A percentile compares a stretch with the other conserved stretches of the same genome.
Evolutionary conservation across 306 rosid species (phyloP).

Genomic region (Glycyrrhiza uralensis): DNA sequence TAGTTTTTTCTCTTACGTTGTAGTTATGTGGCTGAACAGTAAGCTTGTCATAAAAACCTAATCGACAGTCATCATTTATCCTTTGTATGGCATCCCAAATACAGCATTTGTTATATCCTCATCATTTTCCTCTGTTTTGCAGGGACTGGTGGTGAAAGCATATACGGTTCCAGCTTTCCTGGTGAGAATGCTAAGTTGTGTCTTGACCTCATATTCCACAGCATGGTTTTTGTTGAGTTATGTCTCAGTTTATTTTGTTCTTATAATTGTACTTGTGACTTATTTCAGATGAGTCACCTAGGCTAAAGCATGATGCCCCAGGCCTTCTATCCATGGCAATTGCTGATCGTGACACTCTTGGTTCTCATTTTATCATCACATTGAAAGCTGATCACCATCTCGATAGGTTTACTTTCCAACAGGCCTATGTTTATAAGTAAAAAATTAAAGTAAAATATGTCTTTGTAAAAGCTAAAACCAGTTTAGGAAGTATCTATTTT

Average conservation of each 20-base stretch:
- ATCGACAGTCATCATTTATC: neutral
- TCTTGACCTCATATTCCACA: neutral
- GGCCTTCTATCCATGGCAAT: conserved; percentile 85
- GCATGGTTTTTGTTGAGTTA: neutral
- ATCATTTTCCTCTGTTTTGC: conserved; percentile 29
- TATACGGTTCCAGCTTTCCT: conserved; percentile 79
- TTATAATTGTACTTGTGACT: neutral
- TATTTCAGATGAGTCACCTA: conserved; percentile 76
- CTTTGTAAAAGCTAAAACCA: neutral
- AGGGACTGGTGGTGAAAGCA: conserved; percentile 98
- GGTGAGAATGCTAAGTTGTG: conserved; percentile 44
- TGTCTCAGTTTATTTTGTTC: neutral
- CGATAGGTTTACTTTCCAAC: too few species aligned
- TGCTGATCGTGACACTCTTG: conserved; percentile 69
- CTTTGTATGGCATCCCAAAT: neutral
- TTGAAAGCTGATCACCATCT: conserved; percentile 70
- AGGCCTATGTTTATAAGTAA: neutral
- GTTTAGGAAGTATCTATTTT: neutral
- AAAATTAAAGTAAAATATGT: neutral
- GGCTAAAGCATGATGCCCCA: conserved; percentile 70
- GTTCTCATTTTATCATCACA: conserved; percentile 87
- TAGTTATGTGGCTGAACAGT: neutral
- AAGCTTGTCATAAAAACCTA: neutral
- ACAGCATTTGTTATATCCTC: neutral
- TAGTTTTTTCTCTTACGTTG: neutral